Conservation (phyloP, 1,284 basidiomycete genomes). For the Microbotryomycetes sp. region DNA sequence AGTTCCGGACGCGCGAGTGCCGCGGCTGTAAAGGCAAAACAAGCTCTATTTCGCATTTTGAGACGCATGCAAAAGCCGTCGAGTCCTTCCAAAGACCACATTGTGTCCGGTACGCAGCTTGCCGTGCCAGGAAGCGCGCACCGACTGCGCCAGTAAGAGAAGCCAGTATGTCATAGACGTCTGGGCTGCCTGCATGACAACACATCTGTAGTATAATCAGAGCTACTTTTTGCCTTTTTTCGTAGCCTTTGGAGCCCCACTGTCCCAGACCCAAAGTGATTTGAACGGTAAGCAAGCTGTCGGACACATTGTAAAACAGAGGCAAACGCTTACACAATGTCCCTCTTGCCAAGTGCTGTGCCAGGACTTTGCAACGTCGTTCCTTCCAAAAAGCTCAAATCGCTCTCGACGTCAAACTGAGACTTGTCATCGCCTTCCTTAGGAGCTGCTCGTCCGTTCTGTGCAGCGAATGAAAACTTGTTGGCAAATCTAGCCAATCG, state of each 20-base stretch:
- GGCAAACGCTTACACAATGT: slow-evolving; percentile 12
- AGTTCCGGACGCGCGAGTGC: no score
- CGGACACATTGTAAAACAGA: background rate
- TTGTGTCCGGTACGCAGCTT: no score
- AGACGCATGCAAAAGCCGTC: no score
- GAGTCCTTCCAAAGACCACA: no score
- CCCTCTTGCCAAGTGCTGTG: slow-evolving; percentile 15
- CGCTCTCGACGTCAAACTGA: slow-evolving; percentile 20
- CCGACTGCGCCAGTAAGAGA: no score
- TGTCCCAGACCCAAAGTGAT: background rate
- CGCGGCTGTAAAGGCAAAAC: no score
- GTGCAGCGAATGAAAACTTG: background rate
- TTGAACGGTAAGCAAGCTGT: no score
- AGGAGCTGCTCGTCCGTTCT: background rate
- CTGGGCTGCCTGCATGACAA: no score
- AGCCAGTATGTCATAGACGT: no score
- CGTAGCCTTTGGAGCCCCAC: background rate
- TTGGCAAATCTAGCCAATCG: slow-evolving; percentile 18
- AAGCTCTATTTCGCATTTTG: no score
- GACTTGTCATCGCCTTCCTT: background rate
- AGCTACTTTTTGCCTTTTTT: background rate
- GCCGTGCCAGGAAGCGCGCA: no score
- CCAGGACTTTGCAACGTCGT: slow-evolving; percentile 17
- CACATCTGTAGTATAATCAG: background rate
- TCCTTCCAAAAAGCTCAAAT: slow-evolving; percentile 22